Base-by-base conservation (phyloP, 805 yeast species). In the Saccharomycopsis malanga region DNA sequence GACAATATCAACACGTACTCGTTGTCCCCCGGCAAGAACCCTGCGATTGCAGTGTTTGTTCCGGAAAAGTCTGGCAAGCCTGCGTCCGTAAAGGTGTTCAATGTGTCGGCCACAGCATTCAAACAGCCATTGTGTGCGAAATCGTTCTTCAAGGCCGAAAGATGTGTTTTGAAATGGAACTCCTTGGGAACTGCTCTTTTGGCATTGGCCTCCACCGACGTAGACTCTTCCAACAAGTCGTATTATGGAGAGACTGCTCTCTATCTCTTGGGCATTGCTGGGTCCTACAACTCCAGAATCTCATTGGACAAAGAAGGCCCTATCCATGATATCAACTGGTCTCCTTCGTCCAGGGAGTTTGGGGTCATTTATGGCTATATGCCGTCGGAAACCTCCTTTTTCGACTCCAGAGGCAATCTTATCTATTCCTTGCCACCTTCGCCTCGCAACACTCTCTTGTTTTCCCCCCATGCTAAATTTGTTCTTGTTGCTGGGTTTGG, bases 401-500 rank as follows among this genome's bases (percentile, higher is more conserved):
- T 91, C 60, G 98, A 93, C 67, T 79, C 95, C 23, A 79, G 97
- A 59, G 98, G 98, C 54, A 87, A 88, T 62, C 73, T 80, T 20
- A 80, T 88, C 55, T 85, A 83, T 63, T 76, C 87, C 1, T 73
- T 93, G 58, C 91, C 96, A 20, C 81, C 85, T 34, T 85, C 86
- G 39, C 83, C 97, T 45, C 81, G 93, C 62, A 93, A 93, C 67
- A 87, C 96, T 25, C 78, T 93, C 55, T 66, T 83, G 54, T 93
- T 86, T 65, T 88, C 98, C 6, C 98, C 98, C 4, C 95, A 89
- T 60, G 97, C 94, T 34, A 79, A 86, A 57, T 91, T 79, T 58
- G 81, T 94, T 42, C 71, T 93, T 52, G 91, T 89, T 53, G 98
- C 96, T 7, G 99, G 99, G 3, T 93, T 93, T 66, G 99, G 99